Percentiles rank a stretch among this genome's conserved stretches.
Evolutionary conservation across 768 basidiomycete genomes (phyloP).

Genomic region (Rossbeevera mucosa): DNA sequence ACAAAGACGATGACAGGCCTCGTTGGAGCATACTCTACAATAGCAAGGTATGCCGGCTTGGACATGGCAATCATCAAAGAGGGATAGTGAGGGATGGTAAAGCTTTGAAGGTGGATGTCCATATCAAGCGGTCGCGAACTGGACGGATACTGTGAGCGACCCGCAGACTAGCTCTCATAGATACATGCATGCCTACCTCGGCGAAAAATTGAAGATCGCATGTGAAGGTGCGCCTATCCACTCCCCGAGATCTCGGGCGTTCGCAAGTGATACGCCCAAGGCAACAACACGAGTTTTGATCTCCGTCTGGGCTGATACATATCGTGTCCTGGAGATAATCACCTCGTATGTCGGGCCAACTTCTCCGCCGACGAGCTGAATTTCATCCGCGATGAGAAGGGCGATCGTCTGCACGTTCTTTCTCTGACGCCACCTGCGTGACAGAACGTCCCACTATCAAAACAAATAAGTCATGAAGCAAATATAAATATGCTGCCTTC

Average conservation of each 20-base stretch:
- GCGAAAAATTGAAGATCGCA: constrained; percentile 96
- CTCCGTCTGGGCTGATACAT: constrained; percentile 91
- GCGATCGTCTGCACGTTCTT: constrained; percentile 96
- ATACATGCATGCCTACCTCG: constrained; percentile 59
- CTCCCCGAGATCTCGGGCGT: constrained; percentile 92
- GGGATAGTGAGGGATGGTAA: constrained; percentile 95
- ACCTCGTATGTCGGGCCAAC: constrained; percentile 86
- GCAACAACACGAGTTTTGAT: constrained; percentile 92
- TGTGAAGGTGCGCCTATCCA: constrained; percentile 96
- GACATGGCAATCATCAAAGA: constrained; percentile 99
- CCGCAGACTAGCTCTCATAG: too few species aligned
- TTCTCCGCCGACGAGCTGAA: too few species aligned
- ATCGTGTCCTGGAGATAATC: constrained; percentile 92
- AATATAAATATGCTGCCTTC: too few species aligned
- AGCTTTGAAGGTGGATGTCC: constrained; percentile 96
- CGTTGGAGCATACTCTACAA: constrained; percentile 78
- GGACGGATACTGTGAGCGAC: constrained; percentile 8
- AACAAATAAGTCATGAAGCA: neutral
- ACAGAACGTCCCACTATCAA: constrained; percentile 87
- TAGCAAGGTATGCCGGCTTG: constrained; percentile 92
- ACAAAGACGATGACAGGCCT: constrained; percentile 93
- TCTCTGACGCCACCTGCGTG: constrained; percentile 91
- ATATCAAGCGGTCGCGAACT: constrained; percentile 96
- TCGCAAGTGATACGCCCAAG: constrained; percentile 91
- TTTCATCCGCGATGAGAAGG: constrained; percentile 90